These are phyloP conservation scores for Physcia stellaris DNA, from an alignment of 495 filamentous ascomycete genomes.

Conservation along the genomic window DNA sequence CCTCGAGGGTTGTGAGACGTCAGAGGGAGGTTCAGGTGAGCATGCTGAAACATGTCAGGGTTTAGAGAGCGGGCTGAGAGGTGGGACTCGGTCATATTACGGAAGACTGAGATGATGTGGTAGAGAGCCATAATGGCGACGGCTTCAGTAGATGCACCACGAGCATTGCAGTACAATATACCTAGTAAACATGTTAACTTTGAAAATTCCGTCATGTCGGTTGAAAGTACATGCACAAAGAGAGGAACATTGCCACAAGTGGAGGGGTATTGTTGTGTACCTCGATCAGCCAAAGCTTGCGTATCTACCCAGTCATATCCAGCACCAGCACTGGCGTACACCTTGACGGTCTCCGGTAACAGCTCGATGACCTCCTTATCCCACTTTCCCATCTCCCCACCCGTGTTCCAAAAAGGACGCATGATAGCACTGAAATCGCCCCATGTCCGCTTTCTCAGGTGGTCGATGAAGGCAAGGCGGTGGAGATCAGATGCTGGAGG, in stretches of 20 bases:
- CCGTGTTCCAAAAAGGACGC: slow-evolving; percentile 66
- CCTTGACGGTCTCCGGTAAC: slow-evolving; percentile 48
- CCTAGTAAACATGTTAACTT: slow-evolving; percentile 23
- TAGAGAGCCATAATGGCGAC: slow-evolving; percentile 52
- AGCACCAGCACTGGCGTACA: slow-evolving; percentile 61
- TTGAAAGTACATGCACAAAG: slow-evolving; percentile 1
- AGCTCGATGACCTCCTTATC: slow-evolving; percentile 54
- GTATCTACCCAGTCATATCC: slow-evolving; percentile 71
- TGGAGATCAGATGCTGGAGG: slow-evolving; percentile 35
- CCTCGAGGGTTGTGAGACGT: slow-evolving; percentile 43
- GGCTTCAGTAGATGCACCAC: slow-evolving; percentile 52
- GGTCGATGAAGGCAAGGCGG: slow-evolving; percentile 45
- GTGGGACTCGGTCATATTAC: slow-evolving; percentile 47
- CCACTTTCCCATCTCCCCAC: slow-evolving; percentile 68
- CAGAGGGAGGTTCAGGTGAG: slow-evolving; percentile 42
- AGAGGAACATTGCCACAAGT: background rate
- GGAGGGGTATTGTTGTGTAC: slow-evolving; percentile 26
- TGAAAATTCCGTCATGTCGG: background rate
- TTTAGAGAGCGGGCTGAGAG: slow-evolving; percentile 31
- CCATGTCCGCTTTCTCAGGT: slow-evolving; percentile 48
- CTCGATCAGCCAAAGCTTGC: slow-evolving; percentile 47
- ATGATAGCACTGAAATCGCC: slow-evolving; percentile 63
- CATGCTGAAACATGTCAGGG: slow-evolving; percentile 33
- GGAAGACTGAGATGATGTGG: slow-evolving; percentile 52
- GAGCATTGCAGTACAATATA: slow-evolving; percentile 59